These are phyloP conservation scores for Eimeria zaria DNA, from an alignment of 169 alveolate genomes.

Conservation along the genomic window DNA sequence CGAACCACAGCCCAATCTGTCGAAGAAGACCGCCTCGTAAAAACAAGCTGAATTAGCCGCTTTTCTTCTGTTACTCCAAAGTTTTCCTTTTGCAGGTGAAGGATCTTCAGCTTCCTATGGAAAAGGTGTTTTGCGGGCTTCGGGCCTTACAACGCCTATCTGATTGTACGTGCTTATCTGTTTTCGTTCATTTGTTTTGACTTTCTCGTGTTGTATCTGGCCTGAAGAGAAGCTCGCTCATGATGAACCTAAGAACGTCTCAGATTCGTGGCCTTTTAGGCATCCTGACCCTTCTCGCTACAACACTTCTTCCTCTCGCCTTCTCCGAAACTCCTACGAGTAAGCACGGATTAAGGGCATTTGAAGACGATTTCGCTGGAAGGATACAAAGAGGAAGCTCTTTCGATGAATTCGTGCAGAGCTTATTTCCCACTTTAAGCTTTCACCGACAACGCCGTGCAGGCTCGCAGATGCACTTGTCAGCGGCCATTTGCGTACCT, in stretches of 20 bases:
- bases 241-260: background rate
- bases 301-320: slow-evolving; percentile 1
- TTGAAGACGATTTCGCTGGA: background rate
- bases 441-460: background rate
- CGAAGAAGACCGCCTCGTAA: background rate
- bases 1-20: background rate
- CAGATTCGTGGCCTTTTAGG: background rate
- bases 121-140: background rate
- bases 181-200: background rate
- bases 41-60: background rate
- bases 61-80: background rate
- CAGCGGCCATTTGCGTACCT: no score
- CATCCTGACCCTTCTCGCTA: background rate
- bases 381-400: no score
- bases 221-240: slow-evolving; percentile 2
- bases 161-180: background rate
- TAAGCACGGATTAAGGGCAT: background rate
- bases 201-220: background rate
- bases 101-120: slow-evolving; percentile 21
- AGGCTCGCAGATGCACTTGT: background rate
- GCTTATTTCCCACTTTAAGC: background rate
- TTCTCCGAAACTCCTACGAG: slow-evolving; percentile 2
- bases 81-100: background rate
- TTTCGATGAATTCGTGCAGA: background rate
- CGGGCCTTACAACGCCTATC: slow-evolving; percentile 52